Base-by-base conservation (phyloP, 2,329 filamentous ascomycete species). In the Fusarium chlamydosporum region DNA sequence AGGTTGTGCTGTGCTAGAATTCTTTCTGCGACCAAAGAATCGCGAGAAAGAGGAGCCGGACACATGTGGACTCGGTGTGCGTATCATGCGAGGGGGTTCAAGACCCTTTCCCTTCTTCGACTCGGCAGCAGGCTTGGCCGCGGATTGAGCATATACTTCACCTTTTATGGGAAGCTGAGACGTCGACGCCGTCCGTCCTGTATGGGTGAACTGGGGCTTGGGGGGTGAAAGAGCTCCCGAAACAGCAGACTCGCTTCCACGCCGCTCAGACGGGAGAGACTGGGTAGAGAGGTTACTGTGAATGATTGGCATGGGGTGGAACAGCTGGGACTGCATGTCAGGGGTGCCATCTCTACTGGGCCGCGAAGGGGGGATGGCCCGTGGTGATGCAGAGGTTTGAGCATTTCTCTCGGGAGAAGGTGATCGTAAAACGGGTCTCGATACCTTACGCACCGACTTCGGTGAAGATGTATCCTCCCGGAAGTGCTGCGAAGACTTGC, bases 1-100 rank as follows among this genome's bases (percentile, higher is more conserved):
- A 1, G 77, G 62, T 20, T 78, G 78, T 12, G 79, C 63, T n/a
- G 78, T 76, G 41, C 88, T 84, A 6, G 86, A 76, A 1, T 87
- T 84, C 77, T 93, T 96, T 15, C 89, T 89, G 68, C 91, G 88
- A 10, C 90, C 84, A 73, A 97, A 97, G 55, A 97, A 85, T 2
- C 91, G 87, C 9, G 87, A 84, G 71, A 88, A 87, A 15, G 86
- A 85, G 13, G 86, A 85, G 11, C 83, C 84, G 6, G 88, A 81
- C 54, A 74, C 66, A 35, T 84, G 86, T 4, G 89, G 87, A 65
- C 84, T 89, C 59, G 82, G 88, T 40, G 81, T 81, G 72, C 86
- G 80, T 68, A 80, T 65, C 15, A 61, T 55, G 20, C 57, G 64
- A 61, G 68, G 26, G 10, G 65, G 52, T 34, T 76, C 74, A 12